Evolutionary conservation across 2,329 filamentous ascomycete genomes (phyloP), one percentile per base, ranked within the genome.

Genomic region (Aspergillus ibericus): DNA sequence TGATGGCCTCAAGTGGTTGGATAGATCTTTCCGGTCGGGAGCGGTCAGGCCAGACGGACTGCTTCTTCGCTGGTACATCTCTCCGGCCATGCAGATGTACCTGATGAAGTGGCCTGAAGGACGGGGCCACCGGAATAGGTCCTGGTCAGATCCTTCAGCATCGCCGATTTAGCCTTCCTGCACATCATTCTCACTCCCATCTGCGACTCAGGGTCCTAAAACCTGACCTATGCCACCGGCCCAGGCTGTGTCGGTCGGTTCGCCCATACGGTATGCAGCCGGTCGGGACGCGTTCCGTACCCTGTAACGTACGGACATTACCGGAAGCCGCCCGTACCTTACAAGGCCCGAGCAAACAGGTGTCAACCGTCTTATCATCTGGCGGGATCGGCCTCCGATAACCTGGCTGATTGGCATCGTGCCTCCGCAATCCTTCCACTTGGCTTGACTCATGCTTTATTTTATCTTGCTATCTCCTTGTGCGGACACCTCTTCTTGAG

Each of bases 371-470:
- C 5, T 3, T 32, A 25, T 32, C 32, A 48, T 48, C 44, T 32
- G 15, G 44, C 44, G 44, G 44, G 44, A 48, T 48, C 44, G 44
- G n/a, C 44, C 22, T 27, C 44, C 44, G 44, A 48, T 48, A 48
- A 29, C 2, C 20, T 22, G 38, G 20, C 38, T 42, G 44, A 48
- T 29, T 16, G n/a, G 15, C 7, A 27, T 48, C 25, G 9, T 27
- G 22, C 5, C 44, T 48, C 44, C 15, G n/a, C 27, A 48, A n/a
- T 25, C n/a, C 22, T 22, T 48, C n/a, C 3, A 8, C 44, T 47
- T 47, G 42, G 25, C 44, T 48, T 48, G 44, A 48, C 44, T 48
- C 44, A 48, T 29, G 25, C 9, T 18, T 32, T 29, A 7, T 29
- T 29, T 29, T 48, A 48, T 48, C 44, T 48, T 4, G 7, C 4